Evolutionary conservation across 345 rosid species (phyloP).

Genomic region (Gossypium ekmanianum): DNA sequence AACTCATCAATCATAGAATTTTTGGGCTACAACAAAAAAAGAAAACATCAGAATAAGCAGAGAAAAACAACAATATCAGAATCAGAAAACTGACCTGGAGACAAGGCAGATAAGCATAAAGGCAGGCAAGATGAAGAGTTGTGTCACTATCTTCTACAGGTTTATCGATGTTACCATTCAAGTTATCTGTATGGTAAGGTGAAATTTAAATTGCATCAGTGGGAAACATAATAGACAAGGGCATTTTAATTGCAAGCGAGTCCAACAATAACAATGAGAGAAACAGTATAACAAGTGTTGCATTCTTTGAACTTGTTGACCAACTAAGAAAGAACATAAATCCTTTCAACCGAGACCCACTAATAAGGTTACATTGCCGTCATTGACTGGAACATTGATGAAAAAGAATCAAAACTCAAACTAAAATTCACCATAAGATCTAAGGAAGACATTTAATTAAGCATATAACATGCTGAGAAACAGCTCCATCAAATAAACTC

Average conservation of each 20-base stretch:
- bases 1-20: neutral
- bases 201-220: neutral
- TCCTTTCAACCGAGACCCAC: no score
- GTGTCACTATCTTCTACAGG: constrained; percentile 84
- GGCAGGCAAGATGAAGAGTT: constrained; percentile 80
- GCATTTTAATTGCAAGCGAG: neutral
- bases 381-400: no score
- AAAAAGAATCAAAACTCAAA: no score
- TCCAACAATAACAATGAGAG: neutral
- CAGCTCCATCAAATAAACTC: neutral
- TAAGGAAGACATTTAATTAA: neutral
- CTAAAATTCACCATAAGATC: neutral
- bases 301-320: no score
- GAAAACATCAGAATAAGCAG: neutral
- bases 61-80: neutral
- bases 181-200: constrained; percentile 37
- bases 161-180: constrained; percentile 73
- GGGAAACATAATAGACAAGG: neutral
- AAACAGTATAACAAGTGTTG: neutral
- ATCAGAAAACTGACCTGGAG: constrained; percentile 51
- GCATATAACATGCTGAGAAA: neutral
- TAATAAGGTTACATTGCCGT: no score
- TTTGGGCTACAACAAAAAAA: neutral
- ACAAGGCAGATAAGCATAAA: constrained; percentile 74
- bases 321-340: no score